phyloP scores from a whole-genome alignment of 2,329 filamentous ascomycete genomes.

The Erysiphe pulchra region DNA sequence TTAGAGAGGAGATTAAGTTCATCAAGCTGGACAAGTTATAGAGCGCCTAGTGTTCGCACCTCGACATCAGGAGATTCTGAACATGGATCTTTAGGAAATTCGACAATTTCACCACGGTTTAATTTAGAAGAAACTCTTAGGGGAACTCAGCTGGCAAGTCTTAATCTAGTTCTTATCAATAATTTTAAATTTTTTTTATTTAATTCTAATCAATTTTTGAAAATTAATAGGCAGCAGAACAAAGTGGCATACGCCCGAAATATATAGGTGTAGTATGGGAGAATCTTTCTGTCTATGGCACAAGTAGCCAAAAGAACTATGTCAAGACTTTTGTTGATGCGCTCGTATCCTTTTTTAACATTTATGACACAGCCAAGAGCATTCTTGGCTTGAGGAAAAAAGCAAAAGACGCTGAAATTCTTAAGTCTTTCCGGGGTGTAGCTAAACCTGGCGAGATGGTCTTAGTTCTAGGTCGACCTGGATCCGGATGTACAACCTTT shows the following conservation, averaged over 20 bases:
- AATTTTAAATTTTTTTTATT: too few relatives aligned
- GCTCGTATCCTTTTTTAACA: slow-evolving; percentile 44
- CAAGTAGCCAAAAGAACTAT: slow-evolving; percentile 47
- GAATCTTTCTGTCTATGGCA: slow-evolving; percentile 46
- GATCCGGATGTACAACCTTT: slow-evolving; percentile 25
- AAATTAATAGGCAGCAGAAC: slow-evolving; percentile 24
- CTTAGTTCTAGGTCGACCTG: slow-evolving; percentile 12
- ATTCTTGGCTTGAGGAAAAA: slow-evolving; percentile 41
- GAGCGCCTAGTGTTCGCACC: too few relatives aligned
- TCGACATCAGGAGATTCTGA: slow-evolving; percentile 19
- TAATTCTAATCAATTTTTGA: not conserved
- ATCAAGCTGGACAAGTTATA: slow-evolving; percentile 15
- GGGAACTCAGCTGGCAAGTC: slow-evolving; percentile 28
- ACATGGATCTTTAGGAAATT: slow-evolving; percentile 8
- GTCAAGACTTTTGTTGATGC: slow-evolving; percentile 53
- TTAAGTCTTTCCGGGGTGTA: slow-evolving; percentile 45
- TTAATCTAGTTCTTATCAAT: not conserved
- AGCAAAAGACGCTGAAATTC: slow-evolving; percentile 43
- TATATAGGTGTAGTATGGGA: slow-evolving; percentile 63
- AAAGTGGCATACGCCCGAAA: slow-evolving; percentile 57
- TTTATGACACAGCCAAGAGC: slow-evolving; percentile 35
- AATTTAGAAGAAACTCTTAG: slow-evolving; percentile 52
- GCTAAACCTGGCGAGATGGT: slow-evolving; percentile 66
- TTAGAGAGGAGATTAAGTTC: slow-evolving; percentile 34
- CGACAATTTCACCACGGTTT: slow-evolving; percentile 29